Evolutionary conservation across 768 basidiomycete genomes (phyloP).

Genomic region (Leucosporidium creatinivorum): DNA sequence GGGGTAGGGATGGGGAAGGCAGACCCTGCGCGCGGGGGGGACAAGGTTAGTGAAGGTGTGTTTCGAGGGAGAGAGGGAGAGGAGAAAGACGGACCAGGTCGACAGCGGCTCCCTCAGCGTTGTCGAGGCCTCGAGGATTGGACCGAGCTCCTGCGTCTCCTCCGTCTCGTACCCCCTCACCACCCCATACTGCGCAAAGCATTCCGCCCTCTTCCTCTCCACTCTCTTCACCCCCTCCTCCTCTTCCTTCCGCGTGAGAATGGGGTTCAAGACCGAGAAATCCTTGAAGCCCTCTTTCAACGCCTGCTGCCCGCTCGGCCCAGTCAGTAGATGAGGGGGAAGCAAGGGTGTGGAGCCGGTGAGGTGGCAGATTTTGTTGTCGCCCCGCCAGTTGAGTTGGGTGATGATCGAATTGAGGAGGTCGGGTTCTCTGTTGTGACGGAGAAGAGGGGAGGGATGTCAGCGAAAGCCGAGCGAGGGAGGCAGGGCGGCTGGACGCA

Average conservation of each 20-base stretch:
- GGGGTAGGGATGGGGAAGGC: slow-evolving; percentile 19
- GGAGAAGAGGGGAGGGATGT: background rate
- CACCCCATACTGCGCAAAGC: slow-evolving; percentile 23
- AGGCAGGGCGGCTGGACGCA: background rate
- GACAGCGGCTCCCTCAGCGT: slow-evolving; percentile 16
- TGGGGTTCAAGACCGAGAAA: background rate
- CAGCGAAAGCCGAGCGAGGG: background rate
- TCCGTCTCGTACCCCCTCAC: slow-evolving; percentile 22
- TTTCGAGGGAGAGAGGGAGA: background rate
- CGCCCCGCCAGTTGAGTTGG: slow-evolving; percentile 31
- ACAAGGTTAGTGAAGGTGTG: background rate
- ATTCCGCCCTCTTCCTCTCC: background rate
- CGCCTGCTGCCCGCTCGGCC: background rate
- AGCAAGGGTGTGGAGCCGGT: background rate
- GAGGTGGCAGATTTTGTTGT: slow-evolving; percentile 18
- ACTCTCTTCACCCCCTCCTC: no score
- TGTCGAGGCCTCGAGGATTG: slow-evolving; percentile 11
- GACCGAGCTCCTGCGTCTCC: slow-evolving; percentile 18
- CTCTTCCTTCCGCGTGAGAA: no score
- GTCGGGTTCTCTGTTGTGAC: slow-evolving; percentile 22
- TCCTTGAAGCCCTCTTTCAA: background rate
- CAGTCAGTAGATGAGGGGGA: background rate
- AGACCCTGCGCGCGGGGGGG: slow-evolving; percentile 15
- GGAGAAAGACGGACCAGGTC: slow-evolving; percentile 7
- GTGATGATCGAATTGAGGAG: slow-evolving; percentile 1